Percentiles rank a stretch among this genome's conserved stretches.
These are phyloP conservation scores for Daedaleopsis sinensis DNA, from an alignment of 768 basidiomycete genomes.

Conservation along the genomic window DNA sequence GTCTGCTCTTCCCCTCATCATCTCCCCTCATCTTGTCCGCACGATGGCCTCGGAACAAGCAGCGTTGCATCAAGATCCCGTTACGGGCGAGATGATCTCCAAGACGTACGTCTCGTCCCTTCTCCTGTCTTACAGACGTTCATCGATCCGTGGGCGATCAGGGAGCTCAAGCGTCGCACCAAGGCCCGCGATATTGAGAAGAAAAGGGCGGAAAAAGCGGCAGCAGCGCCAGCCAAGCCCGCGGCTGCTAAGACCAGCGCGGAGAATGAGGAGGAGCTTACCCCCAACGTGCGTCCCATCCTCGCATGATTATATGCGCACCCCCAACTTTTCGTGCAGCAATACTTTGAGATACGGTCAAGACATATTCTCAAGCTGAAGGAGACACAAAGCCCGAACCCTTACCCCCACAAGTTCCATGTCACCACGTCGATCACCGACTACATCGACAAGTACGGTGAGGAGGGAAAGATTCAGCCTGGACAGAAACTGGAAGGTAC, in stretches of 20 bases:
- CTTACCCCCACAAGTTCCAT: constrained; percentile 99
- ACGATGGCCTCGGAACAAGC: constrained; percentile 43
- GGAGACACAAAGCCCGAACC: constrained; percentile 83
- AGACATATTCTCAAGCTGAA: constrained; percentile 86
- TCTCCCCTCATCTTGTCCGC: constrained; percentile 9
- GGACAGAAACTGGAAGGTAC: constrained; percentile 65
- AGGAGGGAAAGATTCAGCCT: constrained; percentile 67
- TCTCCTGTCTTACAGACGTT: constrained; percentile 16
- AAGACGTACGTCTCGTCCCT: constrained; percentile 69
- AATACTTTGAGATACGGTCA: constrained; percentile 95
- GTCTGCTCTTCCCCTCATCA: constrained; percentile 10
- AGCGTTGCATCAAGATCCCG: constrained; percentile 67
- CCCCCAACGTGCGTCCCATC: constrained; percentile 74
- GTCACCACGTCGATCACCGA: constrained; percentile 74
- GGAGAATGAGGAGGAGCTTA: constrained; percentile 79
- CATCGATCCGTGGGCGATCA: constrained; percentile 41
- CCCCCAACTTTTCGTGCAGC: constrained; percentile 47
- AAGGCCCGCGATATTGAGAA: constrained; percentile 77
- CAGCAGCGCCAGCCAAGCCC: constrained; percentile 47
- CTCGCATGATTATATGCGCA: not conserved
- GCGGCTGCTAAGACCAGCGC: constrained; percentile 38
- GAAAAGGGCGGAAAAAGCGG: constrained; percentile 79
- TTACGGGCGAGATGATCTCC: constrained; percentile 96
- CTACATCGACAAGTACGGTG: constrained; percentile 76
- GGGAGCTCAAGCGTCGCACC: constrained; percentile 92